Base-by-base conservation (phyloP, 805 yeast genomes). In the Starmerella stigmatis region DNA sequence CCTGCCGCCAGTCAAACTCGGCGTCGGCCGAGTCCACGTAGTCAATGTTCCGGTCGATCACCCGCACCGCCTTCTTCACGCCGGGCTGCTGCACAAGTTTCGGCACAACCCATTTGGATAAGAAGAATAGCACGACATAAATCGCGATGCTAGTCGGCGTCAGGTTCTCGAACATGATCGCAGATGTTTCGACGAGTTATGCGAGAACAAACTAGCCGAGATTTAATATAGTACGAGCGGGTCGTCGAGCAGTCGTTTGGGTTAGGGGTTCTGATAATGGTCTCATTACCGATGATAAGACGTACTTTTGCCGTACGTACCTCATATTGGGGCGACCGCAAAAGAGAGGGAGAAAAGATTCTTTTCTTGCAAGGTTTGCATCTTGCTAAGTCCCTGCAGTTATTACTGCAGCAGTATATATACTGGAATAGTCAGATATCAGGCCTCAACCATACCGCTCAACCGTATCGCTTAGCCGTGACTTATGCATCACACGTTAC, bases 141-240 rank as follows among this genome's bases (percentile, higher is more conserved):
- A 47, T 5, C 6, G 44, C 19, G 13, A 47, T 40, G 10, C 42
- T 32, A 1, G 28, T 40, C 16, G 45, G 39, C 2, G 51, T 44
- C 22, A 50, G n/a, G 26, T 40, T 29, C 35, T 50, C 53, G 42
- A 50, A 50, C 53, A 50, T 50, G 31, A 16, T 21, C n/a, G 30
- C 4, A n/a, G 39, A n/a, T n/a, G n/a, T n/a, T n/a, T n/a, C n/a
- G n/a, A n/a, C n/a, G n/a, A n/a, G n/a, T n/a, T n/a, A n/a, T 30
- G 37, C 6, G 25, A 17, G 20, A 19, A 25, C 25, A 8, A 17
- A 30, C 21, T n/a, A 5, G 6, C 12, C 34, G 20, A 30, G 20
- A n/a, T 11, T 17, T n/a, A n/a, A n/a, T n/a, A n/a, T n/a, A n/a
- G n/a, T n/a, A n/a, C n/a, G n/a, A n/a, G 20, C 5, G 34, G 21